A percentile compares a stretch with the other conserved stretches of the same genome.
Evolutionary conservation across 495 filamentous ascomycete species (phyloP).

Genomic region (Talaromyces liani): DNA sequence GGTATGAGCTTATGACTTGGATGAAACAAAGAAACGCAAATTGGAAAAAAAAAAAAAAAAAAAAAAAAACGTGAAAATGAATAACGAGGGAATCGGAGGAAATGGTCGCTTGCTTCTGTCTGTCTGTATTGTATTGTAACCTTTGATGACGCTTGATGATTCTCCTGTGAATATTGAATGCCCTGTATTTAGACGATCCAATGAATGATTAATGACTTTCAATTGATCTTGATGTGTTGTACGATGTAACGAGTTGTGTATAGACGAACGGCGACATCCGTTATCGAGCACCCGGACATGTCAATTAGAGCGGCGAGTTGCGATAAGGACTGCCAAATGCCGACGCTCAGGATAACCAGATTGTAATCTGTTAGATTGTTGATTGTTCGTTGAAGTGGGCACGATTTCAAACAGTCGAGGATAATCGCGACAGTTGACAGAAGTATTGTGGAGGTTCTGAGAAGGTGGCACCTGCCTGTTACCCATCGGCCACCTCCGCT

Average conservation of each 20-base stretch:
- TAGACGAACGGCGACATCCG: constrained; percentile 2
- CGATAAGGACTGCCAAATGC: background rate
- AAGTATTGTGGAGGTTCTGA: background rate
- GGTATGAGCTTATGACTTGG: constrained; percentile 17
- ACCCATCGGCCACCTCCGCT: background rate
- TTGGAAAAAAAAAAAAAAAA: constrained; percentile 8
- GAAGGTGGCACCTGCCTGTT: background rate
- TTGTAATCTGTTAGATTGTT: background rate
- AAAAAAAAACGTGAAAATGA: constrained; percentile 7
- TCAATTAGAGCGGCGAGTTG: background rate
- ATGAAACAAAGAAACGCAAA: background rate
- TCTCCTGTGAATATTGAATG: constrained; percentile 5
- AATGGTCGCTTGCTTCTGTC: background rate
- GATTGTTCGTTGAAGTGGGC: background rate
- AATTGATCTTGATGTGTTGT: background rate
- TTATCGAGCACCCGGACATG: background rate
- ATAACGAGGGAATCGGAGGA: background rate
- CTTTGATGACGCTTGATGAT: constrained; percentile 1
- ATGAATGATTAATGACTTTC: background rate
- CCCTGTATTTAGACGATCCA: background rate
- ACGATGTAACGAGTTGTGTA: background rate
- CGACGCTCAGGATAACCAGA: background rate
- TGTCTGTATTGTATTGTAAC: background rate
- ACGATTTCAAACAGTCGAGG: background rate
- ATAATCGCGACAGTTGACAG: background rate